Conservation (phyloP, 805 yeast genomes). For the Candida hispaniensis region DNA sequence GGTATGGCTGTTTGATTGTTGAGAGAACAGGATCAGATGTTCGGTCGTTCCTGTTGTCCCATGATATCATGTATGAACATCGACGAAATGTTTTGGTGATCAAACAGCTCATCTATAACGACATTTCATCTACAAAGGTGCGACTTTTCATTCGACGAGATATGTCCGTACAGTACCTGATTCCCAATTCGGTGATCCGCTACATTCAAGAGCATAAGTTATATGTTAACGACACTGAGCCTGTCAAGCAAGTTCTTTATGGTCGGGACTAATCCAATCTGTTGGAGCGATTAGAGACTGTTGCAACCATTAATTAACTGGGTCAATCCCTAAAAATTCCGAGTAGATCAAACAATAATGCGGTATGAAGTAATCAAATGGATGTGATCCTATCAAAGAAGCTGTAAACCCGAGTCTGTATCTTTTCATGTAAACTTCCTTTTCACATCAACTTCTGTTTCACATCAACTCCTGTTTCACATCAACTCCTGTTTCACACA, state of each 20-base stretch:
- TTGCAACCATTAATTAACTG: too few relatives aligned
- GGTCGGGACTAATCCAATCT: conserved; percentile 24
- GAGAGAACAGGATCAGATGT: conserved; percentile 97
- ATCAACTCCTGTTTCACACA: too few relatives aligned
- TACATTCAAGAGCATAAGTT: conserved; percentile 88
- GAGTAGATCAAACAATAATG: too few relatives aligned
- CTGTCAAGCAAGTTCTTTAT: conserved; percentile 71
- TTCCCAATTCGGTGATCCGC: conserved; percentile 89
- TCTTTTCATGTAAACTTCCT: too few relatives aligned
- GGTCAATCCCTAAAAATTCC: too few relatives aligned
- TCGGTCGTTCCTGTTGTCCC: conserved; percentile 78
- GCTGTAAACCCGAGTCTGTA: too few relatives aligned
- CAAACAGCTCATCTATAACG: conserved; percentile 92
- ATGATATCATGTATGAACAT: conserved; percentile 96
- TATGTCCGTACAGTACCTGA: conserved; percentile 89
- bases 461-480: too few relatives aligned
- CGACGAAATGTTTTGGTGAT: conserved; percentile 84
- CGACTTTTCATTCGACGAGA: conserved; percentile 85
- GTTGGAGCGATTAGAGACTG: too few relatives aligned
- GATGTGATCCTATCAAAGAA: too few relatives aligned
- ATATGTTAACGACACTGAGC: conserved; percentile 78
- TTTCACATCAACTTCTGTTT: too few relatives aligned
- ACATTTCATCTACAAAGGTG: conserved; percentile 90
- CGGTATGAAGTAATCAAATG: too few relatives aligned
- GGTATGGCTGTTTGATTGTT: conserved; percentile 91